phyloP scores from a whole-genome alignment of 2,329 filamentous ascomycete genomes.

The Xylariaceae sp. region DNA sequence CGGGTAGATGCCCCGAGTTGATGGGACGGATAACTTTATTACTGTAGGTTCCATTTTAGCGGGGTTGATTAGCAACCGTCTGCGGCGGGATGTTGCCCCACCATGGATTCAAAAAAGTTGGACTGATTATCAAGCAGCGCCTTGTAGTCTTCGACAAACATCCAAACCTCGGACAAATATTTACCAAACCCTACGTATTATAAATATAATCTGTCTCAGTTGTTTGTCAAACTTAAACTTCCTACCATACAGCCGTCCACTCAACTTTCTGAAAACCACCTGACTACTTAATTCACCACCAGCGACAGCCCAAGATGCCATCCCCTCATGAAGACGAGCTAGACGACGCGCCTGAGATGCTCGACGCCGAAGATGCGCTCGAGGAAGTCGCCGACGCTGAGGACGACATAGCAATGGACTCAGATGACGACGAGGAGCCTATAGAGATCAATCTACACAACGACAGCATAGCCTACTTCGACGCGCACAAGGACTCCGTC shows the following conservation, averaged over 20 bases:
- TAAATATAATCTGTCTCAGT: neutral
- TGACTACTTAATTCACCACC: neutral
- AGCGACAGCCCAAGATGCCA: conserved; percentile 33
- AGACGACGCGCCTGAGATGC: conserved; percentile 69
- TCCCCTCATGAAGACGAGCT: conserved; percentile 44
- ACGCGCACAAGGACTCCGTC: conserved; percentile 85
- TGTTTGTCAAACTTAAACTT: neutral
- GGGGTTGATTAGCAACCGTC: conserved; percentile 7
- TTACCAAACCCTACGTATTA: neutral
- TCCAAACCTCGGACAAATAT: neutral
- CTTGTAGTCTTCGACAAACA: conserved; percentile 9
- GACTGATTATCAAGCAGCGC: conserved; percentile 32
- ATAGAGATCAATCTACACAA: conserved; percentile 83
- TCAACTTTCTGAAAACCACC: neutral
- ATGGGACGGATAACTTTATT: too few relatives aligned
- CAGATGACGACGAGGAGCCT: conserved; percentile 67
- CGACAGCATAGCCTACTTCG: conserved; percentile 92
- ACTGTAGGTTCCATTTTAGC: conserved; percentile 7
- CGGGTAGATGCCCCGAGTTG: conserved; percentile 3
- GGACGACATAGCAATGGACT: conserved; percentile 81
- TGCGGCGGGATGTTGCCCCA: conserved; percentile 24
- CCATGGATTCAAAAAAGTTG: conserved; percentile 27
- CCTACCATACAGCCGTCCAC: neutral
- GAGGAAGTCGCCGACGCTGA: conserved; percentile 66
- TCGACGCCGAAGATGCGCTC: conserved; percentile 75